Evolutionary conservation across 345 rosid genomes (phyloP).

Genomic region (rapeseed (Brassica napus)): DNA sequence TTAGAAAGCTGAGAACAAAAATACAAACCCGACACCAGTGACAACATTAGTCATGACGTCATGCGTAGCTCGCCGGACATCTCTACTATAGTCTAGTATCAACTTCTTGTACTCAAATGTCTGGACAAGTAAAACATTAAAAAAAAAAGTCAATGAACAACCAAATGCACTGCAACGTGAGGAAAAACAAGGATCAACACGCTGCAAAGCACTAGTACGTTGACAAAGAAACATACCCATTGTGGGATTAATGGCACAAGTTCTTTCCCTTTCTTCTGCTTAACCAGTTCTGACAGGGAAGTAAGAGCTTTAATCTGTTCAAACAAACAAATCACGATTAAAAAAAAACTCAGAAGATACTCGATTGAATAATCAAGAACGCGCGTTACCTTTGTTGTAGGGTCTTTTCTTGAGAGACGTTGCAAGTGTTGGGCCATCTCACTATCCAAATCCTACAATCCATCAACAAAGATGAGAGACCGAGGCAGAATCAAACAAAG

Average conservation of each 20-base stretch:
- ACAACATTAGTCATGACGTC: conserved; percentile 82
- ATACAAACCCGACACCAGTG: conserved; percentile 67
- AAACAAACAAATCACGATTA: conserved; percentile 25
- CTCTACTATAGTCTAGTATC: conserved; percentile 86
- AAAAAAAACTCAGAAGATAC: neutral
- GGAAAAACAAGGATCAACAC: conserved; percentile 8
- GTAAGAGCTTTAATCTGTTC: conserved; percentile 88
- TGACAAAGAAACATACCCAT: conserved; percentile 63
- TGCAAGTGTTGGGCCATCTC: conserved; percentile 84
- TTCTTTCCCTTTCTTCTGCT: conserved; percentile 77
- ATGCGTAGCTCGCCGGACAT: conserved; percentile 91
- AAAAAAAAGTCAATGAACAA: conserved; percentile 10
- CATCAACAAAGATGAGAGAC: conserved; percentile 27
- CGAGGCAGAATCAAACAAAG: neutral
- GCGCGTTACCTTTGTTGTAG: conserved; percentile 70
- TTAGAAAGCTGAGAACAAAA: conserved; percentile 28
- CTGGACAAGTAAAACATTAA: conserved; percentile 39
- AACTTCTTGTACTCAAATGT: conserved; percentile 88
- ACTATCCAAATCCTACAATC: conserved; percentile 69
- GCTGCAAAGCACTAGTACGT: neutral
- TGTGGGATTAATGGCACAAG: conserved; percentile 70
- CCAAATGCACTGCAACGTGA: conserved; percentile 1
- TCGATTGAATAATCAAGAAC: neutral
- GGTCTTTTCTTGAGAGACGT: conserved; percentile 85
- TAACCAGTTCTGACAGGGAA: conserved; percentile 59